These are phyloP conservation scores for Symbiodinium pilosum DNA, from an alignment of 73 alveolate genomes.

Conservation along the genomic window DNA sequence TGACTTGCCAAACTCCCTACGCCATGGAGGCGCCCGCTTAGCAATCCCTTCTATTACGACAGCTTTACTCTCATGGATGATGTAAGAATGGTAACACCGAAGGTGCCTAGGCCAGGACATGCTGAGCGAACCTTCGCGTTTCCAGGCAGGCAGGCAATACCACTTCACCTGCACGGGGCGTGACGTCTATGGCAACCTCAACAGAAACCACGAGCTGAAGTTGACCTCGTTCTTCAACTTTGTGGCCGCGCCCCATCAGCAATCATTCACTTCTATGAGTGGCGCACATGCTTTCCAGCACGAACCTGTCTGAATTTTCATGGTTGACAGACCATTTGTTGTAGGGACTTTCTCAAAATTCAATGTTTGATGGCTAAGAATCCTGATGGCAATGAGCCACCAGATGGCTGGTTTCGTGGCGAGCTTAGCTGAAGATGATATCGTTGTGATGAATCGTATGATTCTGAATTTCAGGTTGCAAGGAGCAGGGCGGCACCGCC, in stretches of 20 bases:
- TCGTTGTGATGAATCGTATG: too few species aligned
- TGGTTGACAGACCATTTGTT: too few species aligned
- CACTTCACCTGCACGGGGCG: slow-evolving; percentile 92
- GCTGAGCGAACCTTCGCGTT: neutral
- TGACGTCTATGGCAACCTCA: slow-evolving; percentile 57
- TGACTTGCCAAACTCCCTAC: slow-evolving; percentile 59
- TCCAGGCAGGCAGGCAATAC: slow-evolving; percentile 70
- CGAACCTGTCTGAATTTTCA: too few species aligned
- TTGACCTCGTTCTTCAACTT: slow-evolving; percentile 42
- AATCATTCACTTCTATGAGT: too few species aligned
- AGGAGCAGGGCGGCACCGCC: too few species aligned
- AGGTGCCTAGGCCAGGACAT: neutral
- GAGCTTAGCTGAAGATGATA: neutral
- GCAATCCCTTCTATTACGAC: neutral
- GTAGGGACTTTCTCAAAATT: too few species aligned
- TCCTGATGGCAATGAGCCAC: slow-evolving; percentile 55
- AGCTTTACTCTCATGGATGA: too few species aligned
- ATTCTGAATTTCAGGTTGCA: too few species aligned
- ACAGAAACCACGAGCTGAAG: slow-evolving; percentile 39
- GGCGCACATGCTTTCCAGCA: too few species aligned
- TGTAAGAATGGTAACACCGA: too few species aligned
- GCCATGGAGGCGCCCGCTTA: slow-evolving; percentile 13
- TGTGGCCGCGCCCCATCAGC: neutral
- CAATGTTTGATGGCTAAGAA: too few species aligned
- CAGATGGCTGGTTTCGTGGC: slow-evolving; percentile 74